Conservation (phyloP, 129 eudicot genomes). For the Erigeron canadensis region DNA sequence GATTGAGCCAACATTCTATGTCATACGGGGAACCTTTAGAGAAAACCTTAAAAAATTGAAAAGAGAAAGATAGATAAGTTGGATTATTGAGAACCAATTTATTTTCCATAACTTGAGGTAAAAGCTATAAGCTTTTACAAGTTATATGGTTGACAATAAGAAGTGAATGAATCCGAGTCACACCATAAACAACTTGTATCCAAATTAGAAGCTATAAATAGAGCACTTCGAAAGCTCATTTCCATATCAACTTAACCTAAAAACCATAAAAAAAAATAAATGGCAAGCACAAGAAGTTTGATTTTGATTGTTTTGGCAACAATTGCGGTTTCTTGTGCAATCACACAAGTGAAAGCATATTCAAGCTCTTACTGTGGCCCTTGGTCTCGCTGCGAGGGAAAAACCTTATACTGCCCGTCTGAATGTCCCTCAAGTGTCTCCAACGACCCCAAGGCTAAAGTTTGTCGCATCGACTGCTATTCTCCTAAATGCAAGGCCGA, state of each 20-base stretch:
- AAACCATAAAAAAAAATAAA: conserved; percentile 14
- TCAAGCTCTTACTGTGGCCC: conserved; percentile 24
- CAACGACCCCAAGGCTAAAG: conserved; percentile 36
- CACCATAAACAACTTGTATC: conserved; percentile 1
- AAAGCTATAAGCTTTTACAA: conserved; percentile 27
- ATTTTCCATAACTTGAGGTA: conserved; percentile 20
- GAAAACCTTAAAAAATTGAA: neutral
- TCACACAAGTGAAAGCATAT: conserved; percentile 32
- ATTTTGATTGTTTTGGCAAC: conserved; percentile 11
- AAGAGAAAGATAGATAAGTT: neutral
- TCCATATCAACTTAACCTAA: neutral
- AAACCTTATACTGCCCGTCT: conserved; percentile 33
- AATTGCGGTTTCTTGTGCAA: conserved; percentile 21
- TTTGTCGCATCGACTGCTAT: conserved; percentile 44
- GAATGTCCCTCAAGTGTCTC: conserved; percentile 45
- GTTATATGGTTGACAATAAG: conserved; percentile 18
- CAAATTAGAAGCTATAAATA: conserved; percentile 18
- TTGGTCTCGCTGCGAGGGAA: conserved; percentile 14
- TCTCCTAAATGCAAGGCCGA: conserved; percentile 43
- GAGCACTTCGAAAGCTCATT: neutral
- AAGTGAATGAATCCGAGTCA: neutral
- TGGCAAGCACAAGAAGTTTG: conserved; percentile 16
- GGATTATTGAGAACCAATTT: conserved; percentile 1
- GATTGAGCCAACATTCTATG: no score
- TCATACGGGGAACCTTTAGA: no score